Conservation (phyloP, 306 rosid genomes). For the Lagenaria siceraria region DNA sequence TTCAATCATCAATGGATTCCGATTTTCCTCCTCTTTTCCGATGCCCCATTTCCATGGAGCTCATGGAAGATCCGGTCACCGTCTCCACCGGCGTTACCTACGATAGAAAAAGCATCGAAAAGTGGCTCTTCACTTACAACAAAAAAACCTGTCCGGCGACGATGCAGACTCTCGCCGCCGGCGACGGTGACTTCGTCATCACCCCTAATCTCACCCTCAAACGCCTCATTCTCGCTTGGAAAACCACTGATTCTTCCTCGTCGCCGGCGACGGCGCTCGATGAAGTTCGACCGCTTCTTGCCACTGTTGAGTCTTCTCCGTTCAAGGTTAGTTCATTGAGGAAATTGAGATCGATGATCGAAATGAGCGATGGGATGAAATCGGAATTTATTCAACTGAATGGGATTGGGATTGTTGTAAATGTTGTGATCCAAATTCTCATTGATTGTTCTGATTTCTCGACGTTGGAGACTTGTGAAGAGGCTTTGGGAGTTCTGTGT, state of each 20-base stretch:
- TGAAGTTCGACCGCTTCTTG: conserved; percentile 19
- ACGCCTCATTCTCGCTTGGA: conserved; percentile 38
- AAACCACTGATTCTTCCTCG: not conserved
- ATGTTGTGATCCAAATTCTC: conserved; percentile 19
- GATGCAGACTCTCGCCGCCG: conserved; percentile 17
- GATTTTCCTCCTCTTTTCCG: conserved; percentile 25
- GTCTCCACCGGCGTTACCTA: conserved; percentile 39
- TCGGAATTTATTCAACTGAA: conserved; percentile 13
- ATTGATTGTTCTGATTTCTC: conserved; percentile 22
- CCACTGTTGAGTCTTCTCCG: conserved; percentile 32
- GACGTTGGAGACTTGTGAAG: conserved; percentile 35
- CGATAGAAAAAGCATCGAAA: conserved; percentile 36
- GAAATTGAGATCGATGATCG: conserved; percentile 31
- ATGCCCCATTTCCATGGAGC: conserved; percentile 46
- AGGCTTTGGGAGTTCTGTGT: conserved; percentile 31
- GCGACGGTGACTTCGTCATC: conserved; percentile 1
- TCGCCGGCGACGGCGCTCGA: conserved; percentile 3
- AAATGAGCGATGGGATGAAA: conserved; percentile 3
- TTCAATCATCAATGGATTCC: conserved; percentile 17
- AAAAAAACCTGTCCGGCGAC: conserved; percentile 49
- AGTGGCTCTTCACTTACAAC: conserved; percentile 40
- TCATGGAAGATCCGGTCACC: conserved; percentile 41
- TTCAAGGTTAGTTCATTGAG: conserved; percentile 35
- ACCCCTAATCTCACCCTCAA: conserved; percentile 45
- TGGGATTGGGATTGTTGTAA: conserved; percentile 23